Evolutionary conservation across 345 rosid genomes (phyloP).

Genomic region (Barbarea vulgaris): DNA sequence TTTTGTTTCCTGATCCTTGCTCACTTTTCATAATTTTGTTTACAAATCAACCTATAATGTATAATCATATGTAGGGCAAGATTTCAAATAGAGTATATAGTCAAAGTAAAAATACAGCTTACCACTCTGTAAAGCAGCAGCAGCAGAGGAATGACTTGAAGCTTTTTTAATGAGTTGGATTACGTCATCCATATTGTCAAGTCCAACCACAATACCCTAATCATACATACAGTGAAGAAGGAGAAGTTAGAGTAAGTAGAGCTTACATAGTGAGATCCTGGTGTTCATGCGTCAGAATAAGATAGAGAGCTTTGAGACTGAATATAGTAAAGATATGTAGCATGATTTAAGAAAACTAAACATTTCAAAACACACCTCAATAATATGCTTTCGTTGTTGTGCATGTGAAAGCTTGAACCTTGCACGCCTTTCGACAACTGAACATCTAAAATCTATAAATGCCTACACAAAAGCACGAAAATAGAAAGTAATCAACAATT

Average conservation of each 20-base stretch:
- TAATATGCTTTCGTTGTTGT: constrained; percentile 77
- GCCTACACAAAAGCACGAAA: constrained; percentile 48
- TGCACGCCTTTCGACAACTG: constrained; percentile 90
- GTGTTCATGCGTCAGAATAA: constrained; percentile 13
- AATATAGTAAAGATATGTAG: neutral
- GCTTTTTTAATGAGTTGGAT: constrained; percentile 64
- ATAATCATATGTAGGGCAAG: neutral
- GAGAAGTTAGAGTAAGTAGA: neutral
- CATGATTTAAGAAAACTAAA: constrained; percentile 10
- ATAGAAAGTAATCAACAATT: constrained; percentile 10
- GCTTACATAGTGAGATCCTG: constrained; percentile 15
- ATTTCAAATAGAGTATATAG: neutral
- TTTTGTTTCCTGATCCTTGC: neutral
- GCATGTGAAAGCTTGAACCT: constrained; percentile 84
- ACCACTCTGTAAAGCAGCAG: constrained; percentile 67
- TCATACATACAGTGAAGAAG: constrained; percentile 23
- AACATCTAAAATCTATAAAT: constrained; percentile 89
- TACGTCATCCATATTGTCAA: constrained; percentile 77
- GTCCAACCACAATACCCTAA: constrained; percentile 86
- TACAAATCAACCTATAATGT: neutral
- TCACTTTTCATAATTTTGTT: constrained; percentile 1
- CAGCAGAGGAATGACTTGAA: constrained; percentile 68
- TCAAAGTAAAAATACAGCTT: constrained; percentile 30
- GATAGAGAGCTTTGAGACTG: neutral
- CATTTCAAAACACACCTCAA: constrained; percentile 61